Percentiles rank a stretch among this genome's conserved stretches.
Evolutionary conservation across 164 flowering plant species (phyloP).

Genomic region (Taxillus chinensis): DNA sequence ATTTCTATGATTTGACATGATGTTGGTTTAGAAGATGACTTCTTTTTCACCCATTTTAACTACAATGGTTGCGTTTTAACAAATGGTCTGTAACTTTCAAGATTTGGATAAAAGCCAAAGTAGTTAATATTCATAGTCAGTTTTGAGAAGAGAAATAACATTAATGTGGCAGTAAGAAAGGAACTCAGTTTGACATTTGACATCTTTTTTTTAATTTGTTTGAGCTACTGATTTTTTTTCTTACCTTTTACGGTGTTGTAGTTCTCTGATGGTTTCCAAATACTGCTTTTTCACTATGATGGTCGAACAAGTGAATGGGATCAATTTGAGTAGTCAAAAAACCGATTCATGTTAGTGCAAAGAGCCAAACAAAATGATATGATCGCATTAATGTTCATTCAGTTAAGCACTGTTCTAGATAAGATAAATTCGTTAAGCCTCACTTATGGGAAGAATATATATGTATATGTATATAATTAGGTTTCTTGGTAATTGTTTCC

Average conservation of each 20-base stretch:
- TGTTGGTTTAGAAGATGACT: no score
- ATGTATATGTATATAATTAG: no score
- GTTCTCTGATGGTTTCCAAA: constrained; percentile 77
- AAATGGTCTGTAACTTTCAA: constrained; percentile 30
- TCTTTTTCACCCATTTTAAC: no score
- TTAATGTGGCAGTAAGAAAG: constrained; percentile 77
- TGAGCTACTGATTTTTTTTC: constrained; percentile 13
- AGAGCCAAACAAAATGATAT: constrained; percentile 90
- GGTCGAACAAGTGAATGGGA: constrained; percentile 94
- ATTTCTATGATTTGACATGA: no score
- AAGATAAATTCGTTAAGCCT: background rate
- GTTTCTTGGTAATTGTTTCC: background rate
- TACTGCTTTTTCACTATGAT: constrained; percentile 94
- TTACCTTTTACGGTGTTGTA: constrained; percentile 19
- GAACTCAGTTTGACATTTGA: constrained; percentile 12
- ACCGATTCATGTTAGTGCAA: constrained; percentile 75
- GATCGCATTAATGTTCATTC: background rate
- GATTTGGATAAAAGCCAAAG: constrained; percentile 69
- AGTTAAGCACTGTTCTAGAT: background rate
- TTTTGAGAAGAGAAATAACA: constrained; percentile 50
- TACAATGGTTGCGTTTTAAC: no score
- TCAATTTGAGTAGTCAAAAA: constrained; percentile 87
- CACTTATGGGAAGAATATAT: background rate
- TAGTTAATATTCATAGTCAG: constrained; percentile 89
- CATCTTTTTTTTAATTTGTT: background rate